Evolutionary conservation across 2,329 filamentous ascomycete genomes (phyloP).

Genomic region (Fusarium goolgardi): DNA sequence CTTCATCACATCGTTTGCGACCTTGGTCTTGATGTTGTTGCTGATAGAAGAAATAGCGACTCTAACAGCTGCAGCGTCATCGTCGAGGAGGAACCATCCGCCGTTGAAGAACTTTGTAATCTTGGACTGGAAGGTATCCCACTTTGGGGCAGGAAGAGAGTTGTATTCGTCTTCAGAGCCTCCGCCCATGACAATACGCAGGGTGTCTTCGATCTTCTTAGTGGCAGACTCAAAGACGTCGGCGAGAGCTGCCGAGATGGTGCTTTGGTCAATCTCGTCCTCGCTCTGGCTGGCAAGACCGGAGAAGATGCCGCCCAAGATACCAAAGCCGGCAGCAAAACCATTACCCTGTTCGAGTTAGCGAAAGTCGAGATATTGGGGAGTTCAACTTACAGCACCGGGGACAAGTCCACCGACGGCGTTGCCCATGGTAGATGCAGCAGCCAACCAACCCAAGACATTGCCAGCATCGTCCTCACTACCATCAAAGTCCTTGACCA

Average conservation of each 20-base stretch:
- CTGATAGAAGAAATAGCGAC: slow-evolving; percentile 23
- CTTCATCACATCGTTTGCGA: slow-evolving; percentile 34
- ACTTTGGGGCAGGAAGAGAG: slow-evolving; percentile 18
- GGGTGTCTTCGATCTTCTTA: slow-evolving; percentile 1
- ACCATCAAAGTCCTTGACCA: slow-evolving; percentile 10
- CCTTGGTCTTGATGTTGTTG: slow-evolving; percentile 35
- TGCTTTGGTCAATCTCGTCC: slow-evolving; percentile 9
- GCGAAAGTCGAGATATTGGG: neutral
- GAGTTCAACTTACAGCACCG: slow-evolving; percentile 3
- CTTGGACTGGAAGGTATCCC: slow-evolving; percentile 26
- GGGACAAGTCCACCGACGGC: slow-evolving; percentile 16
- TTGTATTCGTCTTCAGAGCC: slow-evolving; percentile 19
- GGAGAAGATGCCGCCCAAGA: neutral
- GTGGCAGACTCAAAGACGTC: slow-evolving; percentile 9
- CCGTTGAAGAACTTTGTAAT: slow-evolving; percentile 35
- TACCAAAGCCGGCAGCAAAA: slow-evolving; percentile 9
- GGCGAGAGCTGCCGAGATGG: slow-evolving; percentile 7
- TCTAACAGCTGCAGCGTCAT: slow-evolving; percentile 23
- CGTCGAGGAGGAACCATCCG: slow-evolving; percentile 29
- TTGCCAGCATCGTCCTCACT: neutral
- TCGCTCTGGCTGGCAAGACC: neutral
- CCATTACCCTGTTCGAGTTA: neutral
- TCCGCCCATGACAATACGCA: slow-evolving; percentile 14
- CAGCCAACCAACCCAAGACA: slow-evolving; percentile 6
- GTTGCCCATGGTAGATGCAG: neutral